Evolutionary conservation across 495 filamentous ascomycete genomes (phyloP).

Genomic region (Trichoderma parareesei): DNA sequence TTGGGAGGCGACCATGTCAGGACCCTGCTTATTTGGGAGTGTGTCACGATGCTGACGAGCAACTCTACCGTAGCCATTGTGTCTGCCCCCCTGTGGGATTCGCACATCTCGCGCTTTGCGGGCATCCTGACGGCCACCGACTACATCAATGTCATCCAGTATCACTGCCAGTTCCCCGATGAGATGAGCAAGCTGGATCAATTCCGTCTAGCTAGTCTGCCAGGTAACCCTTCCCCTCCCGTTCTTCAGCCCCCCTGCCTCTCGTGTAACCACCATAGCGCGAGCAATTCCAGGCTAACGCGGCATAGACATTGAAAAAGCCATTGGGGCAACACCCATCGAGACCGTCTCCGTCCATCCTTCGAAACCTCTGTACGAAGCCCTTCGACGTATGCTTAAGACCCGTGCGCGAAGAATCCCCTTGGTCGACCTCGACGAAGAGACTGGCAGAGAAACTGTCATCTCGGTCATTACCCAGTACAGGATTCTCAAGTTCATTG

Average conservation of each 20-base stretch:
- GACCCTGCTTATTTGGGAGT: conserved; percentile 3
- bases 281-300: not conserved
- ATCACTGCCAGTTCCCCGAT: conserved; percentile 97
- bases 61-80: conserved; percentile 69
- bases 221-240: conserved; percentile 46
- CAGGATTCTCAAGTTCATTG: conserved; percentile 95
- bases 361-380: conserved; percentile 82
- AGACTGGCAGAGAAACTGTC: conserved; percentile 86
- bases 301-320: conserved; percentile 77
- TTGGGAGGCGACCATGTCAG: conserved; percentile 3
- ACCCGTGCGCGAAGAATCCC: conserved; percentile 90
- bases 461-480: conserved; percentile 97
- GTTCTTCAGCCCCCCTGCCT: too few species aligned
- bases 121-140: conserved; percentile 92
- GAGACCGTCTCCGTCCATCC: conserved; percentile 96
- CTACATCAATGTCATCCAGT: conserved; percentile 98
- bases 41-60: conserved; percentile 10
- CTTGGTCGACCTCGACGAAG: conserved; percentile 87
- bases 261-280: too few species aligned
- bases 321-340: conserved; percentile 80
- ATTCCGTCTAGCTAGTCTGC: conserved; percentile 85
- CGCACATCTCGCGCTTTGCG: conserved; percentile 85
- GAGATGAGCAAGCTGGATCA: conserved; percentile 83
- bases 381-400: conserved; percentile 87
- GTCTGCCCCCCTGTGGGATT: conserved; percentile 96